A percentile compares a stretch with the other conserved stretches of the same genome.
These are phyloP conservation scores for Fusarium sp. DNA, from an alignment of 2,329 filamentous ascomycete genomes.

Conservation along the genomic window DNA sequence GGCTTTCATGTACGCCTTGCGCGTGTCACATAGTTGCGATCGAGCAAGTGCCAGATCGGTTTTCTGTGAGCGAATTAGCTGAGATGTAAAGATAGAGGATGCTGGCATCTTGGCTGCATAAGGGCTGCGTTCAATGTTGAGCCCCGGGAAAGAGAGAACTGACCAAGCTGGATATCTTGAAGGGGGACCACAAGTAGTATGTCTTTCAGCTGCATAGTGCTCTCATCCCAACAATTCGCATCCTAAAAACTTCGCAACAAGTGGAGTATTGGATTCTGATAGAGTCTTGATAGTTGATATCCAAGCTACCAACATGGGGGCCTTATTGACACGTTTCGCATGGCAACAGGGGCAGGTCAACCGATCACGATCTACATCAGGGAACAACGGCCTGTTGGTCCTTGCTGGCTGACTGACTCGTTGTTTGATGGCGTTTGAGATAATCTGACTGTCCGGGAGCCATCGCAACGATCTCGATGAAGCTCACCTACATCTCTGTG, in stretches of 20 bases:
- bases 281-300: not conserved
- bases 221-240: not conserved
- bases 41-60: constrained; percentile 8
- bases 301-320: not conserved
- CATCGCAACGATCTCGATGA: constrained; percentile 12
- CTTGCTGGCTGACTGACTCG: not conserved
- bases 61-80: constrained; percentile 1
- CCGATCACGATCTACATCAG: not conserved
- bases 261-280: not conserved
- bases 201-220: not conserved
- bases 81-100: constrained; percentile 13
- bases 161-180: not conserved
- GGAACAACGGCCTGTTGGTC: not conserved
- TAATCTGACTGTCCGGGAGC: not conserved
- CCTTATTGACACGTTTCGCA: not conserved
- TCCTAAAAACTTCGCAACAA: not conserved
- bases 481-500: not conserved
- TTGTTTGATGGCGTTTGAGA: constrained; percentile 1
- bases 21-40: constrained; percentile 25
- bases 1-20: constrained; percentile 13
- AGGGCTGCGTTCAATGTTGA: constrained; percentile 16
- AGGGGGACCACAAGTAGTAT: not conserved
- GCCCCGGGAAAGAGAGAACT: not conserved
- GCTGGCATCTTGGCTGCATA: constrained; percentile 24
- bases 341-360: not conserved